phyloP scores from a whole-genome alignment of 176 grass and related monocot genomes.

The Zoysia japonica region DNA sequence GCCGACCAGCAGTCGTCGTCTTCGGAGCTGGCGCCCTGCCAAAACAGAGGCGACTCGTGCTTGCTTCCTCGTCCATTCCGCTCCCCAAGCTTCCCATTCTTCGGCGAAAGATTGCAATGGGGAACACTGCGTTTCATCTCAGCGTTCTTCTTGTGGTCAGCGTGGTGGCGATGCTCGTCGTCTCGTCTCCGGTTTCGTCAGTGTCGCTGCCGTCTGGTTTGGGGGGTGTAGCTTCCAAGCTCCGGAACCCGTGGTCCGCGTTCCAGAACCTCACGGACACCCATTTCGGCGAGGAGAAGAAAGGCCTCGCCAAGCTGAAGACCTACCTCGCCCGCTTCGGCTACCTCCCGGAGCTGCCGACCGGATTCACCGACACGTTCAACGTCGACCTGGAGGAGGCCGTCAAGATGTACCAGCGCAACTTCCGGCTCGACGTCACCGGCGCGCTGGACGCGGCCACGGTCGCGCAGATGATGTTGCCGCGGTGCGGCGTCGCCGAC shows the following conservation, averaged over 20 bases:
- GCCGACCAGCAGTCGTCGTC: constrained; percentile 41
- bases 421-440: constrained; percentile 60
- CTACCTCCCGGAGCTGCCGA: constrained; percentile 51
- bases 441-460: constrained; percentile 65
- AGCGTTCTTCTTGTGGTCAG: constrained; percentile 22
- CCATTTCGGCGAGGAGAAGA: constrained; percentile 59
- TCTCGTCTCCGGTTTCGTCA: not conserved
- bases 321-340: constrained; percentile 71
- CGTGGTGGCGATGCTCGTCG: not conserved
- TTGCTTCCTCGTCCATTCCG: not conserved
- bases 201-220: constrained; percentile 17
- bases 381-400: constrained; percentile 63
- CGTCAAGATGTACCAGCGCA: constrained; percentile 67
- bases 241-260: constrained; percentile 69
- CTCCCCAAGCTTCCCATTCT: not conserved
- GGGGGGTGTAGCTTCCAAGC: constrained; percentile 18
- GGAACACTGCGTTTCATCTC: constrained; percentile 2
- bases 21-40: constrained; percentile 32
- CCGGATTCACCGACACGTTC: constrained; percentile 65
- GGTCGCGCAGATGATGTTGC: constrained; percentile 62
- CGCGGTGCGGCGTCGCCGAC: constrained; percentile 87
- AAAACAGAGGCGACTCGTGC: not conserved
- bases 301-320: constrained; percentile 67
- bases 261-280: constrained; percentile 85
- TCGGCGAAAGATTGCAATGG: constrained; percentile 23